Evolutionary conservation across 257 asterid genomes (phyloP), one percentile per base, ranked within the genome.

Genomic region (Cinchona pubescens): DNA sequence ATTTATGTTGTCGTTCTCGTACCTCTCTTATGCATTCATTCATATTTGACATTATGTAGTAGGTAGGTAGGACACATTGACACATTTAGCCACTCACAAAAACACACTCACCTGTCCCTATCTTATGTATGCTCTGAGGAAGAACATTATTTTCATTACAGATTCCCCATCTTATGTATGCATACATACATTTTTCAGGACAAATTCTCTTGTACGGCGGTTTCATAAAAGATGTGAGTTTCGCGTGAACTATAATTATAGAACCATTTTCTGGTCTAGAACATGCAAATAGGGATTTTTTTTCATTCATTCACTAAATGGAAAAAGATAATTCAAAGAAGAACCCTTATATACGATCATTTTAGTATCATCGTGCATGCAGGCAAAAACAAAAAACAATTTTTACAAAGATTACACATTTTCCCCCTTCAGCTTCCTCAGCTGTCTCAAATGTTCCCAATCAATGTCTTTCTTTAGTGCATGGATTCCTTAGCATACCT

Each of bases 401-500:
- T 21, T 55, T 29, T 55, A 29, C 18, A 23, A 55, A 13, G 29
- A 55, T 9, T 21, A 55, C 60, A 55, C 3, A 21, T 55, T 21
- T 51, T 29, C 75, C 32, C 30, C 9, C 23, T 71, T 81, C 88
- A 76, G 85, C 84, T 66, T 80, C 81, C 32, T 76, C 84, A 29
- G 84, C 84, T 7, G 81, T 76, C 77, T 80, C 84, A 15, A 75
- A 84, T n/a, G 84, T 73, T 37, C 84, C 88, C n/a, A 84, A 71
- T 82, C 88, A 84, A 49, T 76, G 83, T 55, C 87, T 72, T 72
- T 78, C 79, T 81, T 72, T 84, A 49, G 81, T 84, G 82, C 61
- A 56, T 27, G 84, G 84, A 72, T 84, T 79, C 23, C 81, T 69
- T 35, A n/a, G 81, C 79, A 66, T 69, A 84, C 67, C 85, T 78